These are phyloP conservation scores for Straminergon stramineum DNA, from an alignment of 225 moss, liverwort and hornwort species.

Conservation along the genomic window DNA sequence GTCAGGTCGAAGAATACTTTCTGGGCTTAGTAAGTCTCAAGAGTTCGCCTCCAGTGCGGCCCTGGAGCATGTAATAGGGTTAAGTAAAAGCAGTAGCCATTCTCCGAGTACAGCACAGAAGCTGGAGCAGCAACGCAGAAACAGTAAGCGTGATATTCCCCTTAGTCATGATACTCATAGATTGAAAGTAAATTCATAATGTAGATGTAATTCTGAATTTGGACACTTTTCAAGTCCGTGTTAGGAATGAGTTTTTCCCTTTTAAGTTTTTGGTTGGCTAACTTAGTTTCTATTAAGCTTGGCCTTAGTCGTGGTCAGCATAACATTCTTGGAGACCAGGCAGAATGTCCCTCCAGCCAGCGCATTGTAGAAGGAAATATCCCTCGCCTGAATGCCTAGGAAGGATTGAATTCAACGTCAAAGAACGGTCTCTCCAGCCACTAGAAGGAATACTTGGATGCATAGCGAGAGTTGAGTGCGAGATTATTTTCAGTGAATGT, in stretches of 20 bases:
- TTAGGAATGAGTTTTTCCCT: neutral
- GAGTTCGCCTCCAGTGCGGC: constrained; percentile 30
- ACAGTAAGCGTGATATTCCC: constrained; percentile 1
- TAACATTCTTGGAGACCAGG: neutral
- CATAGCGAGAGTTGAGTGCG: neutral
- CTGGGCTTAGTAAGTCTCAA: constrained; percentile 53
- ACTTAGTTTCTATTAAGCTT: neutral
- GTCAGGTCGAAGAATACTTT: constrained; percentile 8
- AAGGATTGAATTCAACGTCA: neutral
- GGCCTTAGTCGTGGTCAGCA: neutral
- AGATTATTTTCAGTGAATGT: neutral
- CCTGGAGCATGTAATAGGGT: constrained; percentile 3
- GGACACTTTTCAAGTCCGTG: neutral
- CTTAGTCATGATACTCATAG: constrained; percentile 27
- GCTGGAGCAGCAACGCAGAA: constrained; percentile 5
- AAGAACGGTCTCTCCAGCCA: neutral
- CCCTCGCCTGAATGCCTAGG: neutral
- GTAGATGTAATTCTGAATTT: neutral
- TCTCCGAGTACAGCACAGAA: constrained; percentile 40
- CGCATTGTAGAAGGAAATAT: neutral
- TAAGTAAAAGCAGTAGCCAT: constrained; percentile 61
- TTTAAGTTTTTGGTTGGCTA: neutral
- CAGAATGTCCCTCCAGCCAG: neutral
- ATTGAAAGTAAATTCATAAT: constrained; percentile 11
- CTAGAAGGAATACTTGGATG: neutral